Base-by-base conservation (phyloP, 1,139 yeast genomes). In the Pichia sp. region DNA sequence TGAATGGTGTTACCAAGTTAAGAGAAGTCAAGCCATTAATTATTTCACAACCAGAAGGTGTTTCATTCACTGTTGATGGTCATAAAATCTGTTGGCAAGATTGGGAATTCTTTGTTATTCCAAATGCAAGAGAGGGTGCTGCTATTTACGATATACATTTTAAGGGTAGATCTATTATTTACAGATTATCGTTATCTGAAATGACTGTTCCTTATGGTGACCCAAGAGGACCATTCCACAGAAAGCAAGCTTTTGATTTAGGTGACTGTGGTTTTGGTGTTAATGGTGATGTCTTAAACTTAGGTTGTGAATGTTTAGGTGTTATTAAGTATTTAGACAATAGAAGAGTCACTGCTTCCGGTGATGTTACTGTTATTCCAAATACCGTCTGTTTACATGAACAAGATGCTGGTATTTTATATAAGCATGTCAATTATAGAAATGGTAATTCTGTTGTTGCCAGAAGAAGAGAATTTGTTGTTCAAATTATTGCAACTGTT, bases 161-260 rank as follows among this genome's bases (percentile, higher is more conserved):
- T 70, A 86, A 86, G 66, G 95, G 94, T 50, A 81, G 96, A 69
- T 84, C 84, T 51, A 71, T 81, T 41, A 81, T 86, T 66, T 85
- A 87, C 74, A 78, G 95, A 68, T 68, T 86, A 49, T 77, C 94
- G 1, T 72, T 86, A 57, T 80, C 87, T 43, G 96, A 87, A 69
- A 87, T 87, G 96, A 85, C 95, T 36, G 96, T 87, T 54, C 96
- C 96, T 30, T 87, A 87, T 63, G 94, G 90, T 62, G 95, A 85
- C 65, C 94, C 95, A 58, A 78, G 95, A 68, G 85, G 88, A 52
- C 95, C 96, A 54, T 81, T 79, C 70, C 95, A 86, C 71, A 80
- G 95, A 73, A 87, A 87, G 71, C 94, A 85, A 73, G 96, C 96
- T 29, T 87, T 87, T 61, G 96, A 87, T 68, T 76, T 87, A 62